Percentiles rank a stretch among this genome's conserved stretches.
Conservation (phyloP, 352 stramenopile species). For the Thraustotheca clavata region DNA sequence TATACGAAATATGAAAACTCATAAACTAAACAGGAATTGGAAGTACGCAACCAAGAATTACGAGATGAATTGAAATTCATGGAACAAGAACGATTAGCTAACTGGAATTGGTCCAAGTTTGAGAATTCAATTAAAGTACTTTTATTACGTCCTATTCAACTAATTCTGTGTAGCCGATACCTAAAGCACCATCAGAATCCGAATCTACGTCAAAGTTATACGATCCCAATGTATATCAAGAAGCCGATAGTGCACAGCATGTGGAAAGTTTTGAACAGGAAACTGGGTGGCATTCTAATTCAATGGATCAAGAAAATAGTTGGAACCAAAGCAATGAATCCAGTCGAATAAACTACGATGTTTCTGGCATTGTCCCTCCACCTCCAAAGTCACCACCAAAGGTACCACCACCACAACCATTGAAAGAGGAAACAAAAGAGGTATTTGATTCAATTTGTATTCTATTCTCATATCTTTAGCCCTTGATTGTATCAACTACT, state of each 20-base stretch:
- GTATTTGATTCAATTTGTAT: not conserved
- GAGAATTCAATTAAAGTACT: too few species aligned
- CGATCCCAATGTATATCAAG: slow-evolving; percentile 1
- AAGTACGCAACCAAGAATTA: slow-evolving; percentile 63
- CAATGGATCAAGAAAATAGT: not conserved
- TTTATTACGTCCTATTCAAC: too few species aligned
- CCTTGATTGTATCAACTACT: not conserved
- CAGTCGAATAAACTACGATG: not conserved
- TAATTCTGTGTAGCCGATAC: too few species aligned
- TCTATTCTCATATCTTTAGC: not conserved
- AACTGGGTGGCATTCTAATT: not conserved
- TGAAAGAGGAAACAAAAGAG: not conserved
- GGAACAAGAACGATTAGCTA: slow-evolving; percentile 58
- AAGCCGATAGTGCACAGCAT: not conserved
- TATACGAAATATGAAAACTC: not conserved
- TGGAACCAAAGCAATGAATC: not conserved
- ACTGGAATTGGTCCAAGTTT: slow-evolving; percentile 56
- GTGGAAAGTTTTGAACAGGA: not conserved
- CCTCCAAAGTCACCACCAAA: not conserved
- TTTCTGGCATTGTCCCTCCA: not conserved
- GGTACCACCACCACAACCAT: not conserved
- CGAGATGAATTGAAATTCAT: slow-evolving; percentile 71
- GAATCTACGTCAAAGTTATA: slow-evolving; percentile 32
- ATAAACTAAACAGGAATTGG: slow-evolving; percentile 43
- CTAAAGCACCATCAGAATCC: too few species aligned